Evolutionary conservation across 208 protist genomes (phyloP).

Genomic region (Leishmania guyanensis): DNA sequence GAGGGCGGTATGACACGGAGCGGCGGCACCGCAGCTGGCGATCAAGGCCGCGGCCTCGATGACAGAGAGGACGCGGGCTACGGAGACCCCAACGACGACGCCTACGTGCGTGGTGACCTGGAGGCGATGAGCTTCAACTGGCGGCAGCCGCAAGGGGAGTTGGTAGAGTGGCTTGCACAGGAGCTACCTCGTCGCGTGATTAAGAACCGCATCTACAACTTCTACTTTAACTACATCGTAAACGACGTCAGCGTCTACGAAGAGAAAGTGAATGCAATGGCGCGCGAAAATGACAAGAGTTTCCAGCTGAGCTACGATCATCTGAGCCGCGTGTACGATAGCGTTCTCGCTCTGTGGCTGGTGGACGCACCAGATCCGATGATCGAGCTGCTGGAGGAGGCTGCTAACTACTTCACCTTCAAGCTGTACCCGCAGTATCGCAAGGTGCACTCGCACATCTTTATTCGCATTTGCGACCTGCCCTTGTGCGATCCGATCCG

Average conservation of each 20-base stretch:
- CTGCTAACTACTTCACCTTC: conserved; percentile 92
- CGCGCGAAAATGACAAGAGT: conserved; percentile 92
- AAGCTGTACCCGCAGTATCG: conserved; percentile 94
- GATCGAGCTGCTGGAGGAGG: conserved; percentile 98
- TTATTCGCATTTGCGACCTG: conserved; percentile 97
- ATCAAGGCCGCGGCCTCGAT: neutral
- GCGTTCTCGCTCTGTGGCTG: conserved; percentile 95
- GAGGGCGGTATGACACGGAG: conserved; percentile 5
- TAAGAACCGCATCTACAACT: conserved; percentile 93
- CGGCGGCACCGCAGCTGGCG: neutral
- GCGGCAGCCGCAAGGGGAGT: conserved; percentile 81
- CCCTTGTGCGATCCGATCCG: conserved; percentile 97
- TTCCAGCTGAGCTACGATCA: conserved; percentile 96
- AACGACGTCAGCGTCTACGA: conserved; percentile 83
- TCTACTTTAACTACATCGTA: conserved; percentile 91
- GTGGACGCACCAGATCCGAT: conserved; percentile 96
- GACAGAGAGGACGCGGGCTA: conserved; percentile 28
- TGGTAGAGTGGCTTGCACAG: conserved; percentile 91
- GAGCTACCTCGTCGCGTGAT: conserved; percentile 84
- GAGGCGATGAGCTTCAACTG: conserved; percentile 87
- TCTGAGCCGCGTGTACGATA: conserved; percentile 86
- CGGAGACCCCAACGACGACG: conserved; percentile 47
- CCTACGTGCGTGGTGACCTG: conserved; percentile 80
- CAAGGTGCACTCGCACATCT: conserved; percentile 91
- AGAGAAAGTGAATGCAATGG: conserved; percentile 82